phyloP scores from a whole-genome alignment of 768 basidiomycete genomes.

The Kondoa subrosea region DNA sequence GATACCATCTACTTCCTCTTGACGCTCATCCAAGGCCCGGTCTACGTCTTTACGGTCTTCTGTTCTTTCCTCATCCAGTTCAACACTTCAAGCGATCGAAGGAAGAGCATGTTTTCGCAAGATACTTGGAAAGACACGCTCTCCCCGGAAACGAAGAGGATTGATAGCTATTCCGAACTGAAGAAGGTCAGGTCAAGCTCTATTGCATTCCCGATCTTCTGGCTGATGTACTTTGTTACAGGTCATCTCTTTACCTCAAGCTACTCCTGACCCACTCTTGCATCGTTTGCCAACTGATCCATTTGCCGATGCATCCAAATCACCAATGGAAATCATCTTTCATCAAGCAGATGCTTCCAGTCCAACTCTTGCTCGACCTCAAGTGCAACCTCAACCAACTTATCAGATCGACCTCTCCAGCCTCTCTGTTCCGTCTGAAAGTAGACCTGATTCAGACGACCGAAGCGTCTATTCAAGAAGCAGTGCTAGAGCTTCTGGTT shows the following conservation, averaged over 20 bases:
- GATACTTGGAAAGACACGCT: not conserved
- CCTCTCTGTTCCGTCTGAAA: not conserved
- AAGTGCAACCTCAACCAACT: too few relatives aligned
- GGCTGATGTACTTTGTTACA: too few relatives aligned
- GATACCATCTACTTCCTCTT: not conserved
- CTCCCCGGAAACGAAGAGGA: too few relatives aligned
- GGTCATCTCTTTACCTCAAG: too few relatives aligned
- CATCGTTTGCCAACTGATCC: not conserved
- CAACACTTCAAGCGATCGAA: not conserved
- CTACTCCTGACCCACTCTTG: too few relatives aligned
- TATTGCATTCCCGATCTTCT: too few relatives aligned
- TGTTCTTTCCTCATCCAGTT: not conserved
- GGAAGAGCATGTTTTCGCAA: not conserved
- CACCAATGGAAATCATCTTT: not conserved
- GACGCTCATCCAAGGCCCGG: not conserved
- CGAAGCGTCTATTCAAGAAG: too few relatives aligned
- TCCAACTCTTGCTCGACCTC: not conserved
- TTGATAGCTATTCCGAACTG: too few relatives aligned
- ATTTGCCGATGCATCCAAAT: not conserved
- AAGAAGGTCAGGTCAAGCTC: too few relatives aligned
- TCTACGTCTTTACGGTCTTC: not conserved
- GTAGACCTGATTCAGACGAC: too few relatives aligned
- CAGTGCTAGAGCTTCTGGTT: too few relatives aligned
- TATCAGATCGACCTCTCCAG: too few relatives aligned
- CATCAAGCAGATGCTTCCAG: not conserved